Evolutionary conservation across 179 eudicot species (phyloP).

Genomic region (Silene noctiflora): DNA sequence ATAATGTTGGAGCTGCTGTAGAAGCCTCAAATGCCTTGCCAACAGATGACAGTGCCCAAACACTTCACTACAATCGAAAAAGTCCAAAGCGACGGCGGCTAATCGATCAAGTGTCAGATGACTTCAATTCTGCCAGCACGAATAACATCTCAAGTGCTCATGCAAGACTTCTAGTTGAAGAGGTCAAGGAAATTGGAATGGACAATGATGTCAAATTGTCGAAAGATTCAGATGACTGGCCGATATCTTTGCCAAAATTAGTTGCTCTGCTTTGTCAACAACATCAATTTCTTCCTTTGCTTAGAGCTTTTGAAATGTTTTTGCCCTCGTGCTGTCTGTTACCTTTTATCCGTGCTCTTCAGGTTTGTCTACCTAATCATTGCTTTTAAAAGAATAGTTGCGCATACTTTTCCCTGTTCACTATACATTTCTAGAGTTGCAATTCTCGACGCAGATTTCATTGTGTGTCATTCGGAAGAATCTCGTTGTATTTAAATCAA

Average conservation of each 20-base stretch:
- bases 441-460: neutral
- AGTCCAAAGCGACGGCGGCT: slow-evolving; percentile 75
- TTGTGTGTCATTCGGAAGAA: neutral
- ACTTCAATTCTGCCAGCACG: slow-evolving; percentile 30
- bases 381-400: slow-evolving; percentile 6
- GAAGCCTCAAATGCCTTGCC: slow-evolving; percentile 71
- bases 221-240: slow-evolving; percentile 55
- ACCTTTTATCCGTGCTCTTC: slow-evolving; percentile 94
- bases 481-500: neutral
- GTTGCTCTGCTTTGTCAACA: slow-evolving; percentile 87
- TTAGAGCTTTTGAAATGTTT: slow-evolving; percentile 93
- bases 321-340: slow-evolving; percentile 90
- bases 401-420: neutral
- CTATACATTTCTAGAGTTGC: neutral
- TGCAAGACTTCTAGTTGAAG: slow-evolving; percentile 39
- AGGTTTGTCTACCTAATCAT: slow-evolving; percentile 49
- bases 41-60: slow-evolving; percentile 40
- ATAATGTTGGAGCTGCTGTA: slow-evolving; percentile 81
- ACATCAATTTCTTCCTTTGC: slow-evolving; percentile 75
- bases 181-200: slow-evolving; percentile 34
- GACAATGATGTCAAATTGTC: slow-evolving; percentile 35
- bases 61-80: slow-evolving; percentile 71
- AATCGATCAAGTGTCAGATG: slow-evolving; percentile 42
- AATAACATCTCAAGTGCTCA: slow-evolving; percentile 33
- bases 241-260: slow-evolving; percentile 66